Evolutionary conservation across 2,329 filamentous ascomycete genomes (phyloP).

Genomic region (Phaeomoniella chlamydospora): DNA sequence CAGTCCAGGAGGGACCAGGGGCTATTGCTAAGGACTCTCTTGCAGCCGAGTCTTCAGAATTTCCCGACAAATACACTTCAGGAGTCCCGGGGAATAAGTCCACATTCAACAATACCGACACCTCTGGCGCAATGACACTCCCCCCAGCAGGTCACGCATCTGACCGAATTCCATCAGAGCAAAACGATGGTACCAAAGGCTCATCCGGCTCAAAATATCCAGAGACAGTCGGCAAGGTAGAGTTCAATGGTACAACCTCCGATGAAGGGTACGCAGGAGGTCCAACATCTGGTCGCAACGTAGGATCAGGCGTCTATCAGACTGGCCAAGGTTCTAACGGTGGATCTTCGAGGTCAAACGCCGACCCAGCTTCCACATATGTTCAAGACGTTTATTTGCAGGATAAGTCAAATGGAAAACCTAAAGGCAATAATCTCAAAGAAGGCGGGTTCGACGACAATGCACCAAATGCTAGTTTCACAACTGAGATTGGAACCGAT

Average conservation of each 20-base stretch:
- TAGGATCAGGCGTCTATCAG: background rate
- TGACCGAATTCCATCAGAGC: slow-evolving; percentile 27
- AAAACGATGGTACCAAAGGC: slow-evolving; percentile 23
- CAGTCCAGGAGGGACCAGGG: slow-evolving; percentile 49
- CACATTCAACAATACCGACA: slow-evolving; percentile 42
- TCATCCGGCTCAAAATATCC: slow-evolving; percentile 18
- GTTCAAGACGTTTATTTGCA: slow-evolving; percentile 10
- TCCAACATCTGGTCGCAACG: slow-evolving; percentile 7
- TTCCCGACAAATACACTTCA: slow-evolving; percentile 43
- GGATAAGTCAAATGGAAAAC: slow-evolving; percentile 20
- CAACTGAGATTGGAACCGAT: slow-evolving; percentile 35
- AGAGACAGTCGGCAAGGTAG: slow-evolving; percentile 21
- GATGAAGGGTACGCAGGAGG: slow-evolving; percentile 20
- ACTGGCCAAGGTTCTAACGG: background rate
- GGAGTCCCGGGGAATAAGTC: slow-evolving; percentile 37
- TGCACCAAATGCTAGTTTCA: slow-evolving; percentile 34
- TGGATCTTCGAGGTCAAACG: background rate
- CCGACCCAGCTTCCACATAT: slow-evolving; percentile 13
- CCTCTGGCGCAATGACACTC: slow-evolving; percentile 35
- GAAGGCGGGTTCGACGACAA: slow-evolving; percentile 31
- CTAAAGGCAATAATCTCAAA: slow-evolving; percentile 36
- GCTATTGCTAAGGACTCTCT: slow-evolving; percentile 54
- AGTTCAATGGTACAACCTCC: slow-evolving; percentile 22
- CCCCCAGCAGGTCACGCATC: slow-evolving; percentile 31
- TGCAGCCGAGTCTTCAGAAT: slow-evolving; percentile 57